phyloP scores from a whole-genome alignment of 352 stramenopile genomes.

The Elongisporangium undulatum region DNA sequence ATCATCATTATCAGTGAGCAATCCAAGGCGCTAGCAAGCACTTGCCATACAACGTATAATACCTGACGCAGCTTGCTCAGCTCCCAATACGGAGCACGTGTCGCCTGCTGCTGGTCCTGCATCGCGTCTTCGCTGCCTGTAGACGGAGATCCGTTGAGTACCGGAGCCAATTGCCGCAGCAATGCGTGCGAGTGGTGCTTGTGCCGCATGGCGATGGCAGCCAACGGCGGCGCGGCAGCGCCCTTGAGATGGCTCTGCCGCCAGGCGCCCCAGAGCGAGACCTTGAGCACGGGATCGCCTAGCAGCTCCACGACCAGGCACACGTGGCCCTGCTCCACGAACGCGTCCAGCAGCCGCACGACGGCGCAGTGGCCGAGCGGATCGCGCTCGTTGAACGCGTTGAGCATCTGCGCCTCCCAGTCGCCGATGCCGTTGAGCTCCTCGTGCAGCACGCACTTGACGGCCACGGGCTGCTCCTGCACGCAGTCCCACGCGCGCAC shows the following conservation, averaged over 20 bases:
- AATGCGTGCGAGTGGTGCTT: slow-evolving; percentile 49
- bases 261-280: slow-evolving; percentile 90
- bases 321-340: slow-evolving; percentile 44
- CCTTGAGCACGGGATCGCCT: slow-evolving; percentile 88
- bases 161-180: not conserved
- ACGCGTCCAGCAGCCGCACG: slow-evolving; percentile 51
- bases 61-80: slow-evolving; percentile 39
- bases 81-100: slow-evolving; percentile 16
- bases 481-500: slow-evolving; percentile 54
- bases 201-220: slow-evolving; percentile 36
- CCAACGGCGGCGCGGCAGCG: slow-evolving; percentile 5
- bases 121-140: not conserved
- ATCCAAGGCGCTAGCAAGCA: not conserved
- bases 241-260: slow-evolving; percentile 85
- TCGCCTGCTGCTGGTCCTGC: not conserved
- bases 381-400: slow-evolving; percentile 32
- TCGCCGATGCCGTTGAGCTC: slow-evolving; percentile 51
- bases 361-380: slow-evolving; percentile 31
- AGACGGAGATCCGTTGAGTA: not conserved
- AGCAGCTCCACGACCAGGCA: slow-evolving; percentile 73
- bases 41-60: not conserved
- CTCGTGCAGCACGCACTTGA: slow-evolving; percentile 57
- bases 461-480: slow-evolving; percentile 39
- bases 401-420: slow-evolving; percentile 48
- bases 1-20: slow-evolving; percentile 2